Evolutionary conservation across 805 yeast species (phyloP).

Genomic region (Saturnispora zaruensis): DNA sequence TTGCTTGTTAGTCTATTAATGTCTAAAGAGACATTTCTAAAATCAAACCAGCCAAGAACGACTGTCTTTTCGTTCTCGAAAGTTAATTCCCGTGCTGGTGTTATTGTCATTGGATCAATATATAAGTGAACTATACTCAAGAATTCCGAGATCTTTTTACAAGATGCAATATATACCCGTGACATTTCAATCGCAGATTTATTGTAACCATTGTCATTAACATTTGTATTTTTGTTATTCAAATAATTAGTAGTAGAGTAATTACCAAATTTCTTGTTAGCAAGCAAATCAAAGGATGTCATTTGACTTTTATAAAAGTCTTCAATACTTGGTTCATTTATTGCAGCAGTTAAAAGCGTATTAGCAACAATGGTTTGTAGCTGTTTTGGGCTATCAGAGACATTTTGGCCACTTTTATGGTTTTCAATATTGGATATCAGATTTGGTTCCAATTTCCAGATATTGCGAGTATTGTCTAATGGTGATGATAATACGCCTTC

Average conservation of each 20-base stretch:
- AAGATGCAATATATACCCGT: slow-evolving; percentile 9
- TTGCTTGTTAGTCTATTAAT: slow-evolving; percentile 14
- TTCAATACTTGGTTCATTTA: not conserved
- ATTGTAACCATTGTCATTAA: not conserved
- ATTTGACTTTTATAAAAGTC: not conserved
- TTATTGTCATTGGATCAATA: slow-evolving; percentile 7
- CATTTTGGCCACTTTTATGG: too few species aligned
- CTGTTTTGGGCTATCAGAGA: too few species aligned
- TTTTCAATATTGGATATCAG: not conserved
- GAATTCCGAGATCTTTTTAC: slow-evolving; percentile 1
- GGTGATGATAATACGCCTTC: not conserved
- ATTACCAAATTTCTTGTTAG: too few species aligned
- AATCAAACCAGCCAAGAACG: slow-evolving; percentile 27
- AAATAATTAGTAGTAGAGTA: not conserved
- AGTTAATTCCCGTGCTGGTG: not conserved
- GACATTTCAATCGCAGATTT: slow-evolving; percentile 1
- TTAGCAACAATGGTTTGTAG: not conserved
- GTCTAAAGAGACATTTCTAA: slow-evolving; percentile 17
- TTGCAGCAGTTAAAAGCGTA: not conserved
- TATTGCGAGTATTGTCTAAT: not conserved
- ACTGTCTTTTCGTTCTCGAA: slow-evolving; percentile 6
- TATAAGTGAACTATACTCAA: not conserved
- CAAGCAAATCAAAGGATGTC: not conserved
- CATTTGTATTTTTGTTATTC: not conserved
- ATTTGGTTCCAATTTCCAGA: not conserved